Base-by-base conservation (phyloP, 2,329 filamentous ascomycete genomes). In the Colletotrichum cordylinicola region DNA sequence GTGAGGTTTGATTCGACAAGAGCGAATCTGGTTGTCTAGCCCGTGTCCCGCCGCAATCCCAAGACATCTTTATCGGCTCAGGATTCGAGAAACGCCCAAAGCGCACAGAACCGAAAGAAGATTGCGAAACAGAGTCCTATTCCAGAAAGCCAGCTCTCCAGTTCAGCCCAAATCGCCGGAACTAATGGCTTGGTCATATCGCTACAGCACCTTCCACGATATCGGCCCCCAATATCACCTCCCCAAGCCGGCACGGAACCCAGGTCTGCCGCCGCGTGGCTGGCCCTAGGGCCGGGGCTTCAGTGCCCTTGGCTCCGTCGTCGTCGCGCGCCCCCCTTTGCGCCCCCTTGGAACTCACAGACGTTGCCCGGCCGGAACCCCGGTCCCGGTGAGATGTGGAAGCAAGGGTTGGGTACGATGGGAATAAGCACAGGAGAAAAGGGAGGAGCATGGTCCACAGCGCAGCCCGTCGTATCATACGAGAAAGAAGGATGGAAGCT, bases 221-320 rank as follows among this genome's bases (percentile, higher is more conserved):
- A 56, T 33, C 67, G 67, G 67, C 67, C 67, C 67, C 67, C 67
- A 70, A 70, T 52, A 62, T 70, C 67, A 70, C 37, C 29, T 37
- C n/a, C 33, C 33, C 43, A 60, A 62, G 33, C 56, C 37, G 56
- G 37, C 37, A 55, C 55, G 67, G 56, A 62, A 62, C 35, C 67
- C 27, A 58, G 31, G n/a, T 61, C 56, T 70, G 37, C 67, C 56
- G 67, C 67, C 67, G 56, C 58, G 27, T 70, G 56, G 67, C 67
- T 70, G 48, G 27, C 67, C 67, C 58, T 62, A 69, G 67, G 67
- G 67, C 27, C 67, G 39, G 62, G 62, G 39, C 62, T 52, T 66
- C 27, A 7, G 16, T 66, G 37, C 62, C 62, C 62, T 52, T 52
- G 29, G 62, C 37, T 66, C 39, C 37, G 39, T 52, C 15, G 39